These are phyloP conservation scores for Daldinia sp. DNA, from an alignment of 2,329 filamentous ascomycete genomes.

Conservation along the genomic window DNA sequence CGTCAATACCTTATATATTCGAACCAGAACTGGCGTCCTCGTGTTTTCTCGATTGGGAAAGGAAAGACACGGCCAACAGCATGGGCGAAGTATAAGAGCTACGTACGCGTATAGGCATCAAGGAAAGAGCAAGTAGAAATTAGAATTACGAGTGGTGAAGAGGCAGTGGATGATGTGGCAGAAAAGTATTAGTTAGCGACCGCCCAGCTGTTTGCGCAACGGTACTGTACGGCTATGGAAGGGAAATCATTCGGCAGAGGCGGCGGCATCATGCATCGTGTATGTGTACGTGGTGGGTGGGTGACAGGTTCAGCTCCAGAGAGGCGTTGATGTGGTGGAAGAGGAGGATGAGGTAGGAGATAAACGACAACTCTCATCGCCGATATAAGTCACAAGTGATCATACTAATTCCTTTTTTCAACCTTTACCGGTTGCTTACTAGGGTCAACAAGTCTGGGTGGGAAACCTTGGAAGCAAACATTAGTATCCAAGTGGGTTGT, in stretches of 20 bases:
- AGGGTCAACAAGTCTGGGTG: conserved; percentile 32
- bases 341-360: conserved; percentile 38
- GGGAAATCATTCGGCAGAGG: conserved; percentile 49
- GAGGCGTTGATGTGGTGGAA: conserved; percentile 25
- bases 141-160: conserved; percentile 39
- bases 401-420: conserved; percentile 29
- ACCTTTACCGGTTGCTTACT: conserved; percentile 39
- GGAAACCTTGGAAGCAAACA: conserved; percentile 38
- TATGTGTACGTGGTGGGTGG: conserved; percentile 44
- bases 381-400: conserved; percentile 36
- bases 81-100: conserved; percentile 38
- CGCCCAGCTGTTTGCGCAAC: conserved; percentile 50
- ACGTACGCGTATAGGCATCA: conserved; percentile 35
- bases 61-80: conserved; percentile 40
- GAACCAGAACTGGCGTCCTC: conserved; percentile 30
- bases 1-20: conserved; percentile 41
- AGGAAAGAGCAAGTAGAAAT: conserved; percentile 30
- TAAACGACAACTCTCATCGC: conserved; percentile 34
- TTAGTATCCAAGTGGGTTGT: conserved; percentile 22
- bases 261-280: conserved; percentile 53
- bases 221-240: conserved; percentile 51
- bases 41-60: conserved; percentile 41
- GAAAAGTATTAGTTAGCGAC: conserved; percentile 49
- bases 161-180: conserved; percentile 50
- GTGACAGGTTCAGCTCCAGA: conserved; percentile 33